Conservation (phyloP, 495 filamentous ascomycete genomes). For the Xylaria cubensis region DNA sequence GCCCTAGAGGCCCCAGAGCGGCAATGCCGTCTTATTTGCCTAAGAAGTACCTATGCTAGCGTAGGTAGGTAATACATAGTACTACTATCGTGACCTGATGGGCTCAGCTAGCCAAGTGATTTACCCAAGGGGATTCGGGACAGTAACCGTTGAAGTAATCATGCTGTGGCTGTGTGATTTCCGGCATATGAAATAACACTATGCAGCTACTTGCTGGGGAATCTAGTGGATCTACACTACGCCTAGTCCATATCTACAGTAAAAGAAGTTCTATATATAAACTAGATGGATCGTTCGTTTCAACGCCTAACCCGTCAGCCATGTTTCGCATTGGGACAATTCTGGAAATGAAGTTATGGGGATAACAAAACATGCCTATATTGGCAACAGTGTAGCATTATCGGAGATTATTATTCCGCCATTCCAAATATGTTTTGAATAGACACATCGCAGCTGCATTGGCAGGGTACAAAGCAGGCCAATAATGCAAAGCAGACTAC, state of each 20-base stretch:
- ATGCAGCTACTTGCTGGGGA: background rate
- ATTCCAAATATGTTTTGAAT: constrained; percentile 8
- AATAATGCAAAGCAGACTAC: background rate
- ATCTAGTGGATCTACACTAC: background rate
- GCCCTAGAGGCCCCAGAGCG: background rate
- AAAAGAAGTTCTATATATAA: constrained; percentile 23
- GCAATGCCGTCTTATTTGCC: constrained; percentile 21
- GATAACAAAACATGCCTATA: background rate
- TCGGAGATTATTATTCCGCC: constrained; percentile 8
- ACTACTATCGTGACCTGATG: background rate
- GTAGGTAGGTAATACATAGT: no score
- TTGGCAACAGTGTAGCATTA: constrained; percentile 4
- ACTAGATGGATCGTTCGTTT: constrained; percentile 16
- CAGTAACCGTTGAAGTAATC: background rate
- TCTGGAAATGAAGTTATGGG: constrained; percentile 12
- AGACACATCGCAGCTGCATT: background rate
- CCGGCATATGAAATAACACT: constrained; percentile 10
- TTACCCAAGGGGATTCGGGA: constrained; percentile 2
- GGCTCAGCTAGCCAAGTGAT: background rate
- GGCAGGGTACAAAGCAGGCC: background rate
- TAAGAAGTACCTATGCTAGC: no score
- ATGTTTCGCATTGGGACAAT: constrained; percentile 6
- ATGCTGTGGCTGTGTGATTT: constrained; percentile 14
- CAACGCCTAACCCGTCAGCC: background rate
- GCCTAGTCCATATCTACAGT: constrained; percentile 11